Conservation (phyloP, 2,329 filamentous ascomycete genomes). For the Pseudocercospora fijiensis region DNA sequence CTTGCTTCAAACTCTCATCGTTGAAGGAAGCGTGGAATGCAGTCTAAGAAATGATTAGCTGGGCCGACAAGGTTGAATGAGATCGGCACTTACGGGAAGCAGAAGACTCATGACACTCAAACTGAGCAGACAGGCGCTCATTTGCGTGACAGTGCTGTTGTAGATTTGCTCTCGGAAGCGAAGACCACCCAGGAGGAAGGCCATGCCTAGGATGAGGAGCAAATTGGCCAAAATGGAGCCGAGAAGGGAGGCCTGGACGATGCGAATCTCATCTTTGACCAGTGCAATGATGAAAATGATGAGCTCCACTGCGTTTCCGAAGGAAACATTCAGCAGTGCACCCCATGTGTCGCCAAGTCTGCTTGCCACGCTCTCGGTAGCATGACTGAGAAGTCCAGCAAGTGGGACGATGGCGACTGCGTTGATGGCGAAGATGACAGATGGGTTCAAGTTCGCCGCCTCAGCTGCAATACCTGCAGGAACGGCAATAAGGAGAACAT, state of each 20-base stretch:
- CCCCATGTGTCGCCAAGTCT: slow-evolving; percentile 51
- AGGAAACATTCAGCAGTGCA: slow-evolving; percentile 53
- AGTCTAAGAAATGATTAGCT: slow-evolving; percentile 54
- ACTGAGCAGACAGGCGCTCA: slow-evolving; percentile 90
- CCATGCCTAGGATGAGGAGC: slow-evolving; percentile 86
- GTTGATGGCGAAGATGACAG: slow-evolving; percentile 53
- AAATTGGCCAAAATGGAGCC: slow-evolving; percentile 89
- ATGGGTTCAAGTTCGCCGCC: slow-evolving; percentile 41
- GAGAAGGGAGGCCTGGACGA: slow-evolving; percentile 85
- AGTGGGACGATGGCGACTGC: slow-evolving; percentile 53
- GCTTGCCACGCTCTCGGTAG: slow-evolving; percentile 51
- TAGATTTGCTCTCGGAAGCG: slow-evolving; percentile 91
- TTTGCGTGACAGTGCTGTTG: slow-evolving; percentile 92
- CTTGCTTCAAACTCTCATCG: slow-evolving; percentile 45
- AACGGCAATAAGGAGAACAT: slow-evolving; percentile 73
- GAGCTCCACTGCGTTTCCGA: slow-evolving; percentile 54
- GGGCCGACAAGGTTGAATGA: not conserved
- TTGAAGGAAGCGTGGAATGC: slow-evolving; percentile 87
- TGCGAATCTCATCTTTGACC: slow-evolving; percentile 79
- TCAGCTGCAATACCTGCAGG: slow-evolving; percentile 71
- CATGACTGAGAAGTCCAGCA: slow-evolving; percentile 50
- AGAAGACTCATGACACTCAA: slow-evolving; percentile 86
- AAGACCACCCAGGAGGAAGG: slow-evolving; percentile 80
- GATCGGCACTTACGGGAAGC: slow-evolving; percentile 60
- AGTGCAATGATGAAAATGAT: slow-evolving; percentile 69